phyloP scores from a whole-genome alignment of 2,329 filamentous ascomycete genomes.

The Chaetomiaceae sp. region DNA sequence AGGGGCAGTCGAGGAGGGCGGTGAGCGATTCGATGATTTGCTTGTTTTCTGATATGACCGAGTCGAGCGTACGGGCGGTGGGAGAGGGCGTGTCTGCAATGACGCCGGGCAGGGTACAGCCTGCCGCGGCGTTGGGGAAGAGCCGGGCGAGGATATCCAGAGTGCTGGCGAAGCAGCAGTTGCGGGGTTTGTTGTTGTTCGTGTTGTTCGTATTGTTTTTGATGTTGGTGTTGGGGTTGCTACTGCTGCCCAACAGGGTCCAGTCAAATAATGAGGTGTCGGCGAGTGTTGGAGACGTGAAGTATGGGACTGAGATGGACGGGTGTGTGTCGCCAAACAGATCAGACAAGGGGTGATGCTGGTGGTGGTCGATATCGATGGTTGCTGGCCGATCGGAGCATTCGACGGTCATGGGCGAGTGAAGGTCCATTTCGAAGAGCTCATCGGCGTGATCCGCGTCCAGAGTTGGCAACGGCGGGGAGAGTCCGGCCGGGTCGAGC shows the following conservation, averaged over 20 bases:
- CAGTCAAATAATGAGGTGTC: background rate
- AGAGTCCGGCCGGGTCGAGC: background rate
- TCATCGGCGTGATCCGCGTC: background rate
- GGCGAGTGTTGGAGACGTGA: background rate
- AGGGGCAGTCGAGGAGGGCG: constrained; percentile 32
- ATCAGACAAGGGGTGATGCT: background rate
- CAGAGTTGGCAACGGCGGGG: background rate
- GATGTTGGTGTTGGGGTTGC: too few relatives aligned
- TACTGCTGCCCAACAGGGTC: background rate
- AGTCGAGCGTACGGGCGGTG: constrained; percentile 10
- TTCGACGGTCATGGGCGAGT: constrained; percentile 6
- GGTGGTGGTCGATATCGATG: background rate
- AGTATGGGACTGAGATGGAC: background rate
- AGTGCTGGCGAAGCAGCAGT: constrained; percentile 1
- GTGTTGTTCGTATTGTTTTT: too few relatives aligned
- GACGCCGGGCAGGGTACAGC: background rate
- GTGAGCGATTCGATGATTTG: constrained; percentile 28
- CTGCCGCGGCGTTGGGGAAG: constrained; percentile 14
- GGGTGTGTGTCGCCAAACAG: background rate
- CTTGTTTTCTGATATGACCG: constrained; percentile 30
- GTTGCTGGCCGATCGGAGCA: background rate
- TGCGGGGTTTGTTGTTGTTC: too few relatives aligned
- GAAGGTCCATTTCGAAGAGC: constrained; percentile 2
- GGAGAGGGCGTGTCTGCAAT: background rate
- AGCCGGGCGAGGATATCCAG: constrained; percentile 17